Evolutionary conservation across 2,329 filamentous ascomycete genomes (phyloP).

Genomic region (Apiospora hydei): DNA sequence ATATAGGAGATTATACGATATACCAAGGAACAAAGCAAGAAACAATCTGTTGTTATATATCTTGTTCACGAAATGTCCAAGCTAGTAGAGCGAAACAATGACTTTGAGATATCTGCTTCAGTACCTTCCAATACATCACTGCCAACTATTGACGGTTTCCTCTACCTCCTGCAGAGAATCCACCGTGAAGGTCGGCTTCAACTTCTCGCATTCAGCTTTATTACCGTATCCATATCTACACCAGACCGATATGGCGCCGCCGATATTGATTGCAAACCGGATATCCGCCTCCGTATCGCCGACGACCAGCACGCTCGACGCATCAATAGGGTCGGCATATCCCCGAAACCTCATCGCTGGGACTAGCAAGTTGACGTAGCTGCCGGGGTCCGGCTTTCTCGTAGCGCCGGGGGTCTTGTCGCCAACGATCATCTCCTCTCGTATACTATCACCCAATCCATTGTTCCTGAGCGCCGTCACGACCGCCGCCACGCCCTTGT

Average conservation of each 20-base stretch:
- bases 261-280: slow-evolving; percentile 30
- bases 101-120: neutral
- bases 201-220: neutral
- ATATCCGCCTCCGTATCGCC: slow-evolving; percentile 32
- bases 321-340: neutral
- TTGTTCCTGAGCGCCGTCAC: slow-evolving; percentile 24
- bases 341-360: slow-evolving; percentile 24
- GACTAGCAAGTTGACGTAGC: slow-evolving; percentile 28
- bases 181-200: neutral
- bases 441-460: slow-evolving; percentile 23
- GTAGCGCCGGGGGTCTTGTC: slow-evolving; percentile 30
- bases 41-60: neutral
- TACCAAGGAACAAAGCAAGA: neutral
- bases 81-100: neutral
- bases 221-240: slow-evolving; percentile 26
- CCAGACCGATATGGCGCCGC: slow-evolving; percentile 30
- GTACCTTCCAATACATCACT: neutral
- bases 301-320: slow-evolving; percentile 28
- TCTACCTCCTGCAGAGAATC: neutral
- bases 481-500: slow-evolving; percentile 26
- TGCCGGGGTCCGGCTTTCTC: slow-evolving; percentile 29
- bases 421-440: slow-evolving; percentile 29
- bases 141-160: neutral
- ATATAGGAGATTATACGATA: neutral
- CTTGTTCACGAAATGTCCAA: neutral